These are phyloP conservation scores for Penstemon barbatus DNA, from an alignment of 257 asterid species.

Conservation along the genomic window DNA sequence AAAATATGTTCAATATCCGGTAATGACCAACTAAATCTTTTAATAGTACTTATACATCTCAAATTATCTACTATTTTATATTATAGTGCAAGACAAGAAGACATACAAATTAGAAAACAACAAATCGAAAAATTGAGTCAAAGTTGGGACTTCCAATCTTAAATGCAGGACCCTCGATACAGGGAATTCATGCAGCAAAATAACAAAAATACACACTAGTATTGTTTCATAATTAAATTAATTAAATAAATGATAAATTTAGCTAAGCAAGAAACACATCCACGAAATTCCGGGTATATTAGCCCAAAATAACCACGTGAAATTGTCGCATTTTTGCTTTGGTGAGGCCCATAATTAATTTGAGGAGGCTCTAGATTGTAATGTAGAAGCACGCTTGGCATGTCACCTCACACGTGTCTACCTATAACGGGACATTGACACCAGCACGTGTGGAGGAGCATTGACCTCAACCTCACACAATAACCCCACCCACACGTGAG, in stretches of 20 bases:
- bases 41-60: not conserved
- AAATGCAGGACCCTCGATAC: conserved; percentile 4
- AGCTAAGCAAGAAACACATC: conserved; percentile 22
- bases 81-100: not conserved
- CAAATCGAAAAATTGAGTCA: not conserved
- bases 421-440: conserved; percentile 23
- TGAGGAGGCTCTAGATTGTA: conserved; percentile 1
- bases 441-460: conserved; percentile 39
- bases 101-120: not conserved
- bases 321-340: conserved; percentile 23
- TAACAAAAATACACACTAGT: not conserved
- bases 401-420: conserved; percentile 40
- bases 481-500: conserved; percentile 40
- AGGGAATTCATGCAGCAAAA: conserved; percentile 21
- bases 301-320: conserved; percentile 32
- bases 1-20: not conserved
- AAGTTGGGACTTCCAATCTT: not conserved
- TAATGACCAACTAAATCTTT: not conserved
- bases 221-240: not conserved
- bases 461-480: conserved; percentile 23
- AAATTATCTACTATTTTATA: not conserved
- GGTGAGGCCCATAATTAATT: conserved; percentile 25
- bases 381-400: not conserved
- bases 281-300: conserved; percentile 23
- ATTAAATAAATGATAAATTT: not conserved